Evolutionary conservation across 2,329 filamentous ascomycete species (phyloP), one percentile per base, ranked within the genome.

Genomic region (Chaetoscypha palmicola): DNA sequence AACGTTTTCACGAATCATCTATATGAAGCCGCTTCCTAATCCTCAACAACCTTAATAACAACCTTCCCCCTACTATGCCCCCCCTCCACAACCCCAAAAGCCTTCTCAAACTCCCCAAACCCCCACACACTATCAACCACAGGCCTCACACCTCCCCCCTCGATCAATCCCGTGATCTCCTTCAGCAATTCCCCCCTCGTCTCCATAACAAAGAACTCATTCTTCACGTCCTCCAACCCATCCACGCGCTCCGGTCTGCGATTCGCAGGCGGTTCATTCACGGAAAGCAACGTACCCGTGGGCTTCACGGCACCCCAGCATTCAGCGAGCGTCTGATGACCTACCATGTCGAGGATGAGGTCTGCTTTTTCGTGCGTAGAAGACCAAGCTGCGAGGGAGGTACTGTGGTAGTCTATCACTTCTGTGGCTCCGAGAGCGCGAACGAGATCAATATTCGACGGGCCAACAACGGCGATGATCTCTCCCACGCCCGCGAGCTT

Each of bases 331-430:
- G 64, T 60, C 43, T 58, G 52, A 7, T 64, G 53, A 3, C 68
- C 69, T 39, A 66, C 56, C 38, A 62, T 66, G 54, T 72, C 69
- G 42, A 72, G 46, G 10, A 71, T 64, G 4, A 72, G 41, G 52
- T 72, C 68, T 19, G 69, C 65, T 28, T 51, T 46, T 42, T 62
- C 60, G 4, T 49, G 66, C 11, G 17, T 16, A n/a, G 16, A 5
- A 7, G 38, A 24, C 38, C 38, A 40, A 5, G 4, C 2, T 7
- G 8, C 10, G 9, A 31, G 4, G 7, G 19, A 11, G n/a, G 12
- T 20, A 2, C 12, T 20, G 3, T 11, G 19, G 24, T 40, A 40
- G 22, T 40, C 26, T 3, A 40, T 16, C 12, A 32, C 38, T 21
- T 40, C 38, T 9, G 19, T 21, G 10, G 16, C 26, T 31, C 38